Evolutionary conservation across 2,329 filamentous ascomycete species (phyloP).

Genomic region (Alternaria viburni): DNA sequence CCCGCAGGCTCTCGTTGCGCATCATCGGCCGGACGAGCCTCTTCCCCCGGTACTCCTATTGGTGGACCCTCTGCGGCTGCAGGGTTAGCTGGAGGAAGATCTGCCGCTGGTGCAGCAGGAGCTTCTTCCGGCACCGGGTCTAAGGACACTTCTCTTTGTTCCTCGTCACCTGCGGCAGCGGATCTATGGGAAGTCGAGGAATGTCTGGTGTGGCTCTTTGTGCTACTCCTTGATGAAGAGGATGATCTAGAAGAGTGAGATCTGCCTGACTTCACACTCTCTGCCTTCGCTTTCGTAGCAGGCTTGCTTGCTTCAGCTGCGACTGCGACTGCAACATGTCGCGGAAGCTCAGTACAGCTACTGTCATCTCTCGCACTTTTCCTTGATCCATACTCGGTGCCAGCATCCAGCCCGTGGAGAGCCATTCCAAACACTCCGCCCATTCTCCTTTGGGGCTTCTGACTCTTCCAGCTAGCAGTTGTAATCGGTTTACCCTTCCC

Average conservation of each 20-base stretch:
- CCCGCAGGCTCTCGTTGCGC: neutral
- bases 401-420: conserved; percentile 18
- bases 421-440: conserved; percentile 33
- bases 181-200: neutral
- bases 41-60: too few relatives aligned
- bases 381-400: neutral
- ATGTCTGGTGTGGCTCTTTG: neutral
- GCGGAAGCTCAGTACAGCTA: neutral
- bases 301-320: neutral
- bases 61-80: neutral
- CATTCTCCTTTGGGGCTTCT: conserved; percentile 28
- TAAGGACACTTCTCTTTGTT: neutral
- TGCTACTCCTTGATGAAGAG: neutral
- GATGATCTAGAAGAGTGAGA: neutral
- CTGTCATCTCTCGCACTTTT: neutral
- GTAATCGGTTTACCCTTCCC: conserved; percentile 20
- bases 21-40: neutral
- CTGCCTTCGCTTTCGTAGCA: neutral
- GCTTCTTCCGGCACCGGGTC: neutral
- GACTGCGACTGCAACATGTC: neutral
- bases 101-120: neutral
- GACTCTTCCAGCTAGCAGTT: conserved; percentile 26
- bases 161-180: neutral
- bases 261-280: neutral
- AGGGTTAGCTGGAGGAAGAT: neutral